These are phyloP conservation scores for Copromyces sp. DNA, from an alignment of 495 filamentous ascomycete genomes.

Conservation along the genomic window DNA sequence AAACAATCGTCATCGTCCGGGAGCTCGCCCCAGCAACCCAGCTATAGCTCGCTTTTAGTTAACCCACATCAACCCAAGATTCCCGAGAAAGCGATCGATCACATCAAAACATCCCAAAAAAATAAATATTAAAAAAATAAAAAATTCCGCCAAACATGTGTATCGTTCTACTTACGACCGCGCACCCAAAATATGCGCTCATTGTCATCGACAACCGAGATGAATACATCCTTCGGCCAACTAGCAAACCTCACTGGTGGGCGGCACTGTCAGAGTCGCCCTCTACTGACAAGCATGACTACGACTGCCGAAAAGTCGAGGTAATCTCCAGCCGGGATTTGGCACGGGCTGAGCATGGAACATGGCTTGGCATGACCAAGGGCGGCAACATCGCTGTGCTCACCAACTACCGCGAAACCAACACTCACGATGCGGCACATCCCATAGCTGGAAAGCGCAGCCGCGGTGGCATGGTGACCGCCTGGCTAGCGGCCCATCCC, in stretches of 20 bases:
- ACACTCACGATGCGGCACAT: slow-evolving; percentile 37
- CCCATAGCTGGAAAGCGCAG: slow-evolving; percentile 52
- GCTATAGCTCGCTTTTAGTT: not conserved
- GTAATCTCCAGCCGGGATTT: slow-evolving; percentile 43
- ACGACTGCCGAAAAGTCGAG: slow-evolving; percentile 17
- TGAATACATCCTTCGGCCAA: slow-evolving; percentile 88
- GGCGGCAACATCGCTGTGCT: slow-evolving; percentile 79
- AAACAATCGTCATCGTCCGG: not conserved
- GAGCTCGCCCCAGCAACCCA: not conserved
- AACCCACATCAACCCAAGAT: not conserved
- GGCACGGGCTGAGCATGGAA: slow-evolving; percentile 52
- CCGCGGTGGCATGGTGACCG: slow-evolving; percentile 76
- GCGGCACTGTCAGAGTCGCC: slow-evolving; percentile 26
- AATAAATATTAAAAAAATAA: too few species aligned
- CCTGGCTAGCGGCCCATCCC: slow-evolving; percentile 57
- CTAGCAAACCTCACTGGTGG: slow-evolving; percentile 79
- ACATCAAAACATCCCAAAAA: not conserved
- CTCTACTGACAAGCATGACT: slow-evolving; percentile 1
- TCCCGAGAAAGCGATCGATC: not conserved
- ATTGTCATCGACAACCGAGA: slow-evolving; percentile 91
- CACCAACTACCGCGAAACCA: slow-evolving; percentile 87
- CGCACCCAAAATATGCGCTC: slow-evolving; percentile 81
- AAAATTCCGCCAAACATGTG: slow-evolving; percentile 53
- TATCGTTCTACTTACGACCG: slow-evolving; percentile 80
- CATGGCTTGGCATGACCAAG: slow-evolving; percentile 87